A percentile compares a stretch with the other conserved stretches of the same genome.
Conservation (phyloP, 768 basidiomycete genomes). For the Naganishia antarctica region DNA sequence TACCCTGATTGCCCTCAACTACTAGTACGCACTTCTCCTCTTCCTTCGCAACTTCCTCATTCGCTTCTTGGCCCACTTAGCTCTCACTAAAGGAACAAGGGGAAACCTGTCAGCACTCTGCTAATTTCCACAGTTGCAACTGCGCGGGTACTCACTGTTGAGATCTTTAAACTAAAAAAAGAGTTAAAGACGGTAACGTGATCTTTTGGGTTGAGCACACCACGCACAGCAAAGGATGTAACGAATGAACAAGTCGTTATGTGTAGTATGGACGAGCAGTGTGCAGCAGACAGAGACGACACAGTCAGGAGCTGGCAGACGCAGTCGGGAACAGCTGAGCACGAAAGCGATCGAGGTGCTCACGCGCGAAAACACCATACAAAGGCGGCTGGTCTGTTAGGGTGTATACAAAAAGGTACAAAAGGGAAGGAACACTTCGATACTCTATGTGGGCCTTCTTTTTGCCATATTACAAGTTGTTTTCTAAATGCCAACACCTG, state of each 20-base stretch:
- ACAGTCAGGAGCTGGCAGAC: too few species aligned
- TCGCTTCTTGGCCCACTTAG: slow-evolving; percentile 33
- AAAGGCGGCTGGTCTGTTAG: not conserved
- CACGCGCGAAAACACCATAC: not conserved
- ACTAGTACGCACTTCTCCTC: slow-evolving; percentile 29
- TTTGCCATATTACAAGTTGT: too few species aligned
- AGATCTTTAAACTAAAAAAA: slow-evolving; percentile 14
- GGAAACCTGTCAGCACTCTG: not conserved
- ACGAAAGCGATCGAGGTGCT: not conserved
- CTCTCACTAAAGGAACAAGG: slow-evolving; percentile 20
- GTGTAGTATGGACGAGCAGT: not conserved
- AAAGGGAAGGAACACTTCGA: too few species aligned
- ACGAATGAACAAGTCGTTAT: not conserved
- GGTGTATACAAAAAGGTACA: too few species aligned
- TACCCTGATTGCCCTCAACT: not conserved
- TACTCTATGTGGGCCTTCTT: too few species aligned
- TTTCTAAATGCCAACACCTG: too few species aligned
- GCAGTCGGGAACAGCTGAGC: not conserved
- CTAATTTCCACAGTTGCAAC: too few species aligned
- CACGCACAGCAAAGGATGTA: too few species aligned
- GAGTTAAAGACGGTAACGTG: slow-evolving; percentile 18
- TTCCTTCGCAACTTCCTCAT: slow-evolving; percentile 31
- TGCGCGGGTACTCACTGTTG: slow-evolving; percentile 4
- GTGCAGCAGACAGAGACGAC: not conserved
- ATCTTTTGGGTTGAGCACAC: not conserved